Conservation (phyloP, 257 asterid genomes). For the Voacanga thouarsii region DNA sequence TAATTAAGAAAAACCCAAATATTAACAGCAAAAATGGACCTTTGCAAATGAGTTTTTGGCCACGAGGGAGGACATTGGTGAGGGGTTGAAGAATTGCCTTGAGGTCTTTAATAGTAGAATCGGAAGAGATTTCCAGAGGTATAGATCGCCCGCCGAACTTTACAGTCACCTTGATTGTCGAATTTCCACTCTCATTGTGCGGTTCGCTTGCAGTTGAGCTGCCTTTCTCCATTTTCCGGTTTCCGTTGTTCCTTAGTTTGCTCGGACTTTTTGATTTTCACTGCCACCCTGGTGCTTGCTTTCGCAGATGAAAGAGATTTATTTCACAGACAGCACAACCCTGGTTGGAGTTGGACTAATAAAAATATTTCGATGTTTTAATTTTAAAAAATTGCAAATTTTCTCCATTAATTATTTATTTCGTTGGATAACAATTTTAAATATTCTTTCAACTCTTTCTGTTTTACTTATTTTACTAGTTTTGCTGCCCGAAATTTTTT, state of each 20-base stretch:
- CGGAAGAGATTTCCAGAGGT: conserved; percentile 50
- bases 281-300: not conserved
- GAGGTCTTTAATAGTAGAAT: conserved; percentile 60
- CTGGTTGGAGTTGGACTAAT: too few species aligned
- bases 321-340: too few species aligned
- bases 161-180: conserved; percentile 34
- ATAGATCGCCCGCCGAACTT: conserved; percentile 70
- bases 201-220: conserved; percentile 12
- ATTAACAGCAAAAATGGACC: conserved; percentile 30
- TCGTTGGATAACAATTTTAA: too few species aligned
- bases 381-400: too few species aligned
- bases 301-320: too few species aligned
- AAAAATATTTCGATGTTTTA: too few species aligned
- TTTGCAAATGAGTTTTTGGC: conserved; percentile 89
- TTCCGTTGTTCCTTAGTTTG: not conserved
- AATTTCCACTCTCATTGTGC: conserved; percentile 2
- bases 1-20: not conserved
- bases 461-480: too few species aligned
- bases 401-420: too few species aligned
- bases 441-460: too few species aligned
- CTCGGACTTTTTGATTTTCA: not conserved
- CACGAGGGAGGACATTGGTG: conserved; percentile 91
- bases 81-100: conserved; percentile 62
- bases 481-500: too few species aligned
- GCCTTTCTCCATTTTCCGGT: conserved; percentile 18